phyloP scores from a whole-genome alignment of 2,329 filamentous ascomycete genomes.

The Gremmenia infestans region DNA sequence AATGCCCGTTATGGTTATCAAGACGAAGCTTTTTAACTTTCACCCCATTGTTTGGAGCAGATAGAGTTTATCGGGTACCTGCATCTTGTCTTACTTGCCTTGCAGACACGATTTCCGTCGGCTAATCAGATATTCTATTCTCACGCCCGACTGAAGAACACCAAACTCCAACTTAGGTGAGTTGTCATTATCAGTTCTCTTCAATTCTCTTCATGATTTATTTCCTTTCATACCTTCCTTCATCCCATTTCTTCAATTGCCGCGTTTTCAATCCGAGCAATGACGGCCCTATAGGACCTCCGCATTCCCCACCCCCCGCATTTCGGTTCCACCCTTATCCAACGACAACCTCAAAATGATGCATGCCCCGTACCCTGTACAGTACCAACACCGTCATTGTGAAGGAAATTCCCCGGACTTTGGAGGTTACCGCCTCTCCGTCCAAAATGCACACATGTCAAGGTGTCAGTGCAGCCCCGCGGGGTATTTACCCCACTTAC shows the following conservation, averaged over 20 bases:
- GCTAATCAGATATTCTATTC: not conserved
- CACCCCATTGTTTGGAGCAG: not conserved
- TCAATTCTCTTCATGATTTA: too few species aligned
- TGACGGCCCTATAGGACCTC: not conserved
- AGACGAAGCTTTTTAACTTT: not conserved
- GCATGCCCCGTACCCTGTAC: not conserved
- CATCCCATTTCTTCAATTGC: not conserved
- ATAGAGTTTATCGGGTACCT: constrained; percentile 1
- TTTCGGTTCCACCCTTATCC: not conserved
- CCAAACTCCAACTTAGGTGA: not conserved
- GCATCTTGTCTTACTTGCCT: not conserved
- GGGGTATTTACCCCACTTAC: not conserved
- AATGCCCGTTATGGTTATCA: not conserved
- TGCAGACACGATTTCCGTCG: not conserved
- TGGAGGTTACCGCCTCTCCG: not conserved
- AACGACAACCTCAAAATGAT: not conserved
- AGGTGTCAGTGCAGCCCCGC: not conserved
- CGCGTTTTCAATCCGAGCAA: not conserved
- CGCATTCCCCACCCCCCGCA: not conserved
- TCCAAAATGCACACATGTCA: not conserved
- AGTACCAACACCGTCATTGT: not conserved
- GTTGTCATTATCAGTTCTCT: not conserved
- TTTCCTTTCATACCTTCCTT: not conserved
- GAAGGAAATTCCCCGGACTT: not conserved
- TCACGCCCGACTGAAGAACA: not conserved